Evolutionary conservation across 1,284 basidiomycete genomes (phyloP), one percentile per base, ranked within the genome.

Genomic region (Schizophyllum amplum): DNA sequence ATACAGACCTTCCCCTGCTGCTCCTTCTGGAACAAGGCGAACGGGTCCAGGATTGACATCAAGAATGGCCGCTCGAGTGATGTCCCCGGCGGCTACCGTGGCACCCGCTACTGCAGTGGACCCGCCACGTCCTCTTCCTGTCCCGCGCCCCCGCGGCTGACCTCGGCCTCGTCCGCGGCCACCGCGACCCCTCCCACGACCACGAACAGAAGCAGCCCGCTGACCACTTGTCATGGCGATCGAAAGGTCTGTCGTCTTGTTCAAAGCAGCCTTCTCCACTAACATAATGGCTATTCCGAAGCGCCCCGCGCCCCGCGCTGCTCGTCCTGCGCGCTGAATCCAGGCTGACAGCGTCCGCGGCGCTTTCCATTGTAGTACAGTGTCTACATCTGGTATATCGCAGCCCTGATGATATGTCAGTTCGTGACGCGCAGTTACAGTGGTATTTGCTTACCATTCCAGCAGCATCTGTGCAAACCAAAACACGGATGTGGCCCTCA

Each of bases 401-500:
- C 69, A 71, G 20, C 71, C 70, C 70, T 72, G 49, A 22, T 23
- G 17, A 48, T n/a, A 25, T 23, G 17, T 48, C 9, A 24, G 5
- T 4, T 33, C 6, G 6, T 33, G 27, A 33, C 27, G 6, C 5
- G 27, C 27, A 33, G 27, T 6, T 33, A 33, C 6, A 33, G 47
- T 4, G 22, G 22, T 2, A 55, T 46, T 4, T 0, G 59, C 68
- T 59, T 50, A 71, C 70, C 71, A 72, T 72, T 58, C 69, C 69
- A 5, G 71, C 69, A 25, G 70, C 69, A 59, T 73, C 69, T 2
- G 71, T 73, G 49, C 70, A 72, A 0, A 72, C 61, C 1, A 72
- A 53, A 11, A 72, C 59, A 0, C 68, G 64, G 7, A 72, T 61
- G 6, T 52, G n/a, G 0, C 70, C 68, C 0, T 21, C 51, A 26